Conservation (phyloP, 306 rosid species). For the Carpinus fangiana region DNA sequence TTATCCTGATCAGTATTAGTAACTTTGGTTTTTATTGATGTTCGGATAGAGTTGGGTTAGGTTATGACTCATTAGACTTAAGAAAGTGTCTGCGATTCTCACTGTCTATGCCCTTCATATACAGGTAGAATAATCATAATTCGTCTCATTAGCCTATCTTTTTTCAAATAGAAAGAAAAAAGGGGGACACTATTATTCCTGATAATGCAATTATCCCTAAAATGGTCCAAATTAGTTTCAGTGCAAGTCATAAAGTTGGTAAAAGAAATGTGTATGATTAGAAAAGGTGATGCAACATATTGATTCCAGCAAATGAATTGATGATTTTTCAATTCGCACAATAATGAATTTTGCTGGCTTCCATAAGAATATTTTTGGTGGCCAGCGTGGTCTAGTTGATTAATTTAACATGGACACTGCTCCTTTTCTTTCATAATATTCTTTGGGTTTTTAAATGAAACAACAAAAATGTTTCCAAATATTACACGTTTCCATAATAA, state of each 20-base stretch:
- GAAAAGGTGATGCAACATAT: not conserved
- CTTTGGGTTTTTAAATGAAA: not conserved
- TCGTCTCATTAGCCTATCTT: too few relatives aligned
- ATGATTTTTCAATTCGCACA: not conserved
- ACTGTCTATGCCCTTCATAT: too few relatives aligned
- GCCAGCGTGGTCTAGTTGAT: slow-evolving; percentile 4
- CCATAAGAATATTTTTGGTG: slow-evolving; percentile 19
- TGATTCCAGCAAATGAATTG: slow-evolving; percentile 10
- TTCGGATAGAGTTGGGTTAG: too few relatives aligned
- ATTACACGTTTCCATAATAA: not conserved
- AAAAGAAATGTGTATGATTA: not conserved
- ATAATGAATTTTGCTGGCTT: slow-evolving; percentile 4
- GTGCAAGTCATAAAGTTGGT: not conserved
- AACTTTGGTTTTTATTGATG: too few relatives aligned
- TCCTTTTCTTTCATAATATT: slow-evolving; percentile 4
- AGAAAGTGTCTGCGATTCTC: too few relatives aligned
- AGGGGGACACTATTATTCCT: not conserved
- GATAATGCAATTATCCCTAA: not conserved
- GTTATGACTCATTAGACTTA: too few relatives aligned
- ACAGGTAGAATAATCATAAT: too few relatives aligned
- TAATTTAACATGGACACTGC: not conserved
- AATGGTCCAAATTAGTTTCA: not conserved
- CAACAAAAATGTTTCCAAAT: not conserved
- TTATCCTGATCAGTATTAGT: too few relatives aligned
- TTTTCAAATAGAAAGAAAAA: too few relatives aligned